Conservation (phyloP, 2,329 filamentous ascomycete species). For the Alternaria sp. region DNA sequence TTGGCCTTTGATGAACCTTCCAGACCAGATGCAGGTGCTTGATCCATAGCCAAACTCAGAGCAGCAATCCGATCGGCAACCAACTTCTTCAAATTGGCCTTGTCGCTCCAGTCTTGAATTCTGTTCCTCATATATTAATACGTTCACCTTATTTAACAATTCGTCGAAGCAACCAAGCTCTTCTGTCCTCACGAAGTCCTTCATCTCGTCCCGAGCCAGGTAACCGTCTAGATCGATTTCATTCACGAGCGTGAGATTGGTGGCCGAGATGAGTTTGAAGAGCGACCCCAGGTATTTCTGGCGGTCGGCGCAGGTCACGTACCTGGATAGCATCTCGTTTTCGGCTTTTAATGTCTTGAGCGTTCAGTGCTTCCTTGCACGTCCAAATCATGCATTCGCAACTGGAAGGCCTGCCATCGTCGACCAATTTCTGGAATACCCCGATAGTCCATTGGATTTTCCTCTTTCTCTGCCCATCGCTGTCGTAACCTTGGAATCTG, state of each 20-base stretch:
- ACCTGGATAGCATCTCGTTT: background rate
- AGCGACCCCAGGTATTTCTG: background rate
- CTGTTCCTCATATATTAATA: background rate
- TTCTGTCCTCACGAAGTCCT: background rate
- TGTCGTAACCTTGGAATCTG: background rate
- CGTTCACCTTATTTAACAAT: background rate
- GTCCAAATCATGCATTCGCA: background rate
- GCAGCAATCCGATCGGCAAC: background rate
- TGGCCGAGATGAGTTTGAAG: background rate
- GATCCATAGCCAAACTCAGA: background rate
- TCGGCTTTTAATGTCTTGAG: background rate
- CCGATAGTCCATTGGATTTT: background rate
- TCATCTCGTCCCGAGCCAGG: slow-evolving; percentile 8
- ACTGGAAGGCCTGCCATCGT: background rate
- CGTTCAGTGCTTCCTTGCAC: background rate
- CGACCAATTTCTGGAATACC: background rate
- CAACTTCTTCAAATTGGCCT: background rate
- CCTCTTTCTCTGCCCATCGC: background rate
- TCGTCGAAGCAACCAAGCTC: background rate
- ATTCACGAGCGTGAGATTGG: background rate
- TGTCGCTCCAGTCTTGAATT: background rate
- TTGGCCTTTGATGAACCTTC: background rate
- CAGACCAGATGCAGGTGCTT: too few relatives aligned
- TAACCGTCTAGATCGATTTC: background rate
- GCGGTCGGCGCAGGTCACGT: background rate